Conservation (phyloP, 768 basidiomycete genomes). For the Lactarius psammicola region DNA sequence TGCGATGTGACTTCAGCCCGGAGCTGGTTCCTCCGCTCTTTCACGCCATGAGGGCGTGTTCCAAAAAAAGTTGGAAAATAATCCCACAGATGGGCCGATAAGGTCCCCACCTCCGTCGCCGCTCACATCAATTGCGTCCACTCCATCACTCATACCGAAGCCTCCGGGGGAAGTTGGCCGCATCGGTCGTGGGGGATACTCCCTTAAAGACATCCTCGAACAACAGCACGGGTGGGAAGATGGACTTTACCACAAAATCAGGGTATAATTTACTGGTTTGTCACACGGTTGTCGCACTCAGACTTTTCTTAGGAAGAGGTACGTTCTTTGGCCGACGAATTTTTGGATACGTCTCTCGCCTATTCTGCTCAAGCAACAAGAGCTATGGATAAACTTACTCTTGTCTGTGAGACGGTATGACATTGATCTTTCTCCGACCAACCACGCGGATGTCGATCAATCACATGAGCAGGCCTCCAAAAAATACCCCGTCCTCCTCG, state of each 20-base stretch:
- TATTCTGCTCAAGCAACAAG: background rate
- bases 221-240: conserved; percentile 3
- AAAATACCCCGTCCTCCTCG: background rate
- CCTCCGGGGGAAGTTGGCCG: background rate
- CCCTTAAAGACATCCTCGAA: background rate
- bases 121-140: background rate
- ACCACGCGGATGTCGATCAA: background rate
- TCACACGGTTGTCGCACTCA: background rate
- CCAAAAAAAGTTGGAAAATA: background rate
- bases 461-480: background rate
- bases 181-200: background rate
- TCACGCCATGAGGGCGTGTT: background rate
- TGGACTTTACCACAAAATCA: background rate
- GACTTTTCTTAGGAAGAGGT: background rate
- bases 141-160: conserved; percentile 4
- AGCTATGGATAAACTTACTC: background rate
- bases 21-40: background rate
- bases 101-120: background rate
- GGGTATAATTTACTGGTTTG: background rate
- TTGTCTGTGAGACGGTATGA: background rate
- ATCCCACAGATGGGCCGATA: background rate
- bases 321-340: background rate
- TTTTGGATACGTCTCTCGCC: conserved; percentile 1
- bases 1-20: background rate
- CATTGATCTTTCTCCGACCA: background rate